These are phyloP conservation scores for Marasmius tenuissimus DNA, from an alignment of 1,284 basidiomycete species.

Conservation along the genomic window DNA sequence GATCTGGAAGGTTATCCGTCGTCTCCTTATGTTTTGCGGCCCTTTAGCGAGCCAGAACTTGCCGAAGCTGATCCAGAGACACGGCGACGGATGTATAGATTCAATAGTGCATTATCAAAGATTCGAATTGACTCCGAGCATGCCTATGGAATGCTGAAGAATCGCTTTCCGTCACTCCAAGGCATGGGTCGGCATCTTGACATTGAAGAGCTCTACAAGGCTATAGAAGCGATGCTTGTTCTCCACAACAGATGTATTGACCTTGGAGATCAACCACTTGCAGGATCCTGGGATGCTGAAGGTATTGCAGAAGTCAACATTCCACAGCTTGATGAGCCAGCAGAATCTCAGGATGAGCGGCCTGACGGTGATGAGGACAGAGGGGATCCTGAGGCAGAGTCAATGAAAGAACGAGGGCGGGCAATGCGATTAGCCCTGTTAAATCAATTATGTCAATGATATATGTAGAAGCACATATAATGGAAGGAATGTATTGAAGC, in stretches of 20 bases:
- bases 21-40: constrained; percentile 18
- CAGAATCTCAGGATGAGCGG: too few species aligned
- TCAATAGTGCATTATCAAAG: constrained; percentile 22
- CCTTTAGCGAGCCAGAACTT: constrained; percentile 22
- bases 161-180: constrained; percentile 22
- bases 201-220: constrained; percentile 21
- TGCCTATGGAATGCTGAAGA: constrained; percentile 26
- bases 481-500: too few species aligned
- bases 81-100: constrained; percentile 10
- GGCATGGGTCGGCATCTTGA: constrained; percentile 19
- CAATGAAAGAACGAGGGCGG: too few species aligned
- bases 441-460: too few species aligned
- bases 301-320: too few species aligned
- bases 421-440: too few species aligned
- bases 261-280: constrained; percentile 7
- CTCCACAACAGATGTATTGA: constrained; percentile 27
- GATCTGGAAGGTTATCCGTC: constrained; percentile 24
- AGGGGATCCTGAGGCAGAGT: too few species aligned
- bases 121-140: constrained; percentile 25
- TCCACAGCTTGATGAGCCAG: too few species aligned
- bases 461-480: too few species aligned
- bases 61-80: constrained; percentile 6
- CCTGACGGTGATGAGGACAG: too few species aligned
- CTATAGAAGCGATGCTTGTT: constrained; percentile 24
- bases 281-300: too few species aligned